These are phyloP conservation scores for Fusarium humuli DNA, from an alignment of 2,329 filamentous ascomycete genomes.

Conservation along the genomic window DNA sequence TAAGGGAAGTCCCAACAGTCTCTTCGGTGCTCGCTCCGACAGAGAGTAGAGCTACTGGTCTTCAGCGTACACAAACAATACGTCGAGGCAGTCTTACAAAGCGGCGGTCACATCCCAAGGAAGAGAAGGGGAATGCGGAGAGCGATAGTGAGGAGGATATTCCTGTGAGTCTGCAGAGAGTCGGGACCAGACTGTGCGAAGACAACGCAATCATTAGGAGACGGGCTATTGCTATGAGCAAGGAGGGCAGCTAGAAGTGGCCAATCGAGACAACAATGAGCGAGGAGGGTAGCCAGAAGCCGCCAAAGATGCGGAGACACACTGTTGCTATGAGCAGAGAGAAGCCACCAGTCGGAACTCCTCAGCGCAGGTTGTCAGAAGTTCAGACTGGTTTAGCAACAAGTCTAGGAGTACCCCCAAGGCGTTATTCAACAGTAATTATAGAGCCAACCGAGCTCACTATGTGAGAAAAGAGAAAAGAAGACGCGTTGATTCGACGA, in stretches of 20 bases:
- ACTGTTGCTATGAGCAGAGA: background rate
- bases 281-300: background rate
- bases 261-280: background rate
- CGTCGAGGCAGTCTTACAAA: slow-evolving; percentile 31
- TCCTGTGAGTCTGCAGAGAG: slow-evolving; percentile 60
- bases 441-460: background rate
- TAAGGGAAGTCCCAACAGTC: slow-evolving; percentile 32
- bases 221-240: slow-evolving; percentile 42
- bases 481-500: background rate
- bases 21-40: slow-evolving; percentile 5
- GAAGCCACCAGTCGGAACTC: background rate
- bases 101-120: slow-evolving; percentile 31
- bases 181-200: slow-evolving; percentile 55
- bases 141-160: slow-evolving; percentile 53
- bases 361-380: background rate
- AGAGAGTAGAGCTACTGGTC: slow-evolving; percentile 9
- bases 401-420: background rate
- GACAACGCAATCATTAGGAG: slow-evolving; percentile 49
- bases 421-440: background rate
- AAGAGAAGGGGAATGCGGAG: slow-evolving; percentile 39
- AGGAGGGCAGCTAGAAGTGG: slow-evolving; percentile 9
- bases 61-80: slow-evolving; percentile 39
- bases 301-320: background rate
- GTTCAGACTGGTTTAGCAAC: background rate
- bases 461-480: background rate